Percentiles rank a stretch among this genome's conserved stretches.
phyloP scores from a whole-genome alignment of 1,284 basidiomycete genomes.

The Trametes sp. region DNA sequence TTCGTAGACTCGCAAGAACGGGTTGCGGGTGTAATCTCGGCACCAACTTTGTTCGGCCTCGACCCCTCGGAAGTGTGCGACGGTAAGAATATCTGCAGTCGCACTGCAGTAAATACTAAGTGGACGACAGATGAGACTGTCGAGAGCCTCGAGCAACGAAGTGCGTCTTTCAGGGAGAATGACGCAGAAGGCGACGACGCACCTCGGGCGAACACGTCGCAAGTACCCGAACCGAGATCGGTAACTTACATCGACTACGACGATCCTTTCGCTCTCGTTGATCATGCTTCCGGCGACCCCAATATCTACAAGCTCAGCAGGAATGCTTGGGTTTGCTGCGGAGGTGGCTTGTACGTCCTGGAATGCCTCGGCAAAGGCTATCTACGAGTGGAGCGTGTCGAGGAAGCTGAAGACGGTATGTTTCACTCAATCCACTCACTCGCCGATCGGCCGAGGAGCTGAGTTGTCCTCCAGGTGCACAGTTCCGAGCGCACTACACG shows the following conservation, averaged over 20 bases:
- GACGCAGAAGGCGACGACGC: slow-evolving; percentile 11
- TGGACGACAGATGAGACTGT: slow-evolving; percentile 54
- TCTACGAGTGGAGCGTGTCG: slow-evolving; percentile 68
- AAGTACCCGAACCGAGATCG: slow-evolving; percentile 64
- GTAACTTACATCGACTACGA: slow-evolving; percentile 87
- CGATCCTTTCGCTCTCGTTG: slow-evolving; percentile 74
- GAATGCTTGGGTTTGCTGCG: slow-evolving; percentile 86
- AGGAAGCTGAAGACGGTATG: slow-evolving; percentile 49
- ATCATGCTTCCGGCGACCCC: slow-evolving; percentile 59
- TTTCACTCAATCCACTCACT: neutral
- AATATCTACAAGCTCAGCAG: slow-evolving; percentile 58
- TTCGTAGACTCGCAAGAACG: slow-evolving; percentile 84
- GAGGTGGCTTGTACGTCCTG: slow-evolving; percentile 77
- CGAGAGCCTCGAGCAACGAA: slow-evolving; percentile 55
- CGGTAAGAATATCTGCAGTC: slow-evolving; percentile 51
- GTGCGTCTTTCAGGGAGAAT: slow-evolving; percentile 36
- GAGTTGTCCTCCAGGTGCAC: slow-evolving; percentile 16
- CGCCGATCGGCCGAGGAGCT: slow-evolving; percentile 27
- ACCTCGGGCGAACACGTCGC: slow-evolving; percentile 28
- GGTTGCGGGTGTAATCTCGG: slow-evolving; percentile 79
- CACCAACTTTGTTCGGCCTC: slow-evolving; percentile 89
- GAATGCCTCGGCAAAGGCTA: slow-evolving; percentile 81
- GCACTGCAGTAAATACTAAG: neutral
- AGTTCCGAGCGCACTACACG: slow-evolving; percentile 60
- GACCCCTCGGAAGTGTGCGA: slow-evolving; percentile 76